phyloP scores from a whole-genome alignment of 2,329 filamentous ascomycete genomes.

The Fusarium sp. region DNA sequence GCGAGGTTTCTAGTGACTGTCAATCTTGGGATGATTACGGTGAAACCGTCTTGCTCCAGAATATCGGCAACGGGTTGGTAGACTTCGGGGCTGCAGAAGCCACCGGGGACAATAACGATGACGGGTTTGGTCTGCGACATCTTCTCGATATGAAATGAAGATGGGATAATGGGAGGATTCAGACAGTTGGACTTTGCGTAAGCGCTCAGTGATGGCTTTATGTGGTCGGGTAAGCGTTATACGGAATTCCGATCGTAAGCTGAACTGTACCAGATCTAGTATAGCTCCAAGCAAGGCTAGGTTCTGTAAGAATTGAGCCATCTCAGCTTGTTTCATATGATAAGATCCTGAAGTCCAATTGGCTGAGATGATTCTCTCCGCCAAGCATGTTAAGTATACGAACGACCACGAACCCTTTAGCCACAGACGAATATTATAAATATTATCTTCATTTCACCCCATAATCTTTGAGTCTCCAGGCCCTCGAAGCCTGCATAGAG shows the following conservation, averaged over 20 bases:
- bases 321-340: too few relatives aligned
- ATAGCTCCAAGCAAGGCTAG: background rate
- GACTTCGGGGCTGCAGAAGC: background rate
- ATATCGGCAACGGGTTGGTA: background rate
- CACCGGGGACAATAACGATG: background rate
- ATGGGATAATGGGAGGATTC: rapidly evolving
- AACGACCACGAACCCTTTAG: too few relatives aligned
- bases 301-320: too few relatives aligned
- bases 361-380: too few relatives aligned
- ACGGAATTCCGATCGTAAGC: background rate
- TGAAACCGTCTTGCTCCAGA: background rate
- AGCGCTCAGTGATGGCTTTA: rapidly evolving
- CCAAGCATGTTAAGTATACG: too few relatives aligned
- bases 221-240: background rate
- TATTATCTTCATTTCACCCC: too few relatives aligned
- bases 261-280: background rate
- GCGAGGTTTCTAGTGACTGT: background rate
- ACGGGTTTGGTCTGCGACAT: background rate
- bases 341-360: too few relatives aligned
- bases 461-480: too few relatives aligned
- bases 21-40: background rate
- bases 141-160: rapidly evolving
- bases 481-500: too few relatives aligned
- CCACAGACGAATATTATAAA: too few relatives aligned
- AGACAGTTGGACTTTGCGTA: rapidly evolving